Percentiles rank a stretch among this genome's conserved stretches.
Conservation (phyloP, 2,329 filamentous ascomycete genomes). For the Hymenoscyphus fraxineus region DNA sequence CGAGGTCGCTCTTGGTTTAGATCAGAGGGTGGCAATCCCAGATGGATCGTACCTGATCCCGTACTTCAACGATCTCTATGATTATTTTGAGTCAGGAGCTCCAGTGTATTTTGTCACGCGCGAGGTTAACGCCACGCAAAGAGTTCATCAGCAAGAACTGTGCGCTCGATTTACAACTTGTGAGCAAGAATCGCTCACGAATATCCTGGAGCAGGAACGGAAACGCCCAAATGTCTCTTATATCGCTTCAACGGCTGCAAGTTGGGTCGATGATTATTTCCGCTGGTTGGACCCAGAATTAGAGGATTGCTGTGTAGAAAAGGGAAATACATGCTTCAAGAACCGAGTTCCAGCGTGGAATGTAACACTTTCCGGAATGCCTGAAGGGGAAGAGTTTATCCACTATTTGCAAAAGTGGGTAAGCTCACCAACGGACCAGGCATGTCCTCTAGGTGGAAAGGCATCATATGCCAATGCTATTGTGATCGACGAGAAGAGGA, state of each 20-base stretch:
- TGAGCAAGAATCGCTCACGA: slow-evolving; percentile 76
- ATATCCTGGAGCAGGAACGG: slow-evolving; percentile 88
- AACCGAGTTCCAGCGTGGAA: slow-evolving; percentile 81
- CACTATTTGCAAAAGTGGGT: slow-evolving; percentile 83
- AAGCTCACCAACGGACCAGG: slow-evolving; percentile 70
- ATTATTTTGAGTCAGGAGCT: slow-evolving; percentile 85
- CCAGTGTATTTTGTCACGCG: slow-evolving; percentile 95
- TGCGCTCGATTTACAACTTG: slow-evolving; percentile 92
- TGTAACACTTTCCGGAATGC: slow-evolving; percentile 84
- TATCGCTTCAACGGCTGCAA: slow-evolving; percentile 82
- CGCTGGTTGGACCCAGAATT: slow-evolving; percentile 80
- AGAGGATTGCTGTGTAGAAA: slow-evolving; percentile 60
- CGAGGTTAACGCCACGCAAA: slow-evolving; percentile 72
- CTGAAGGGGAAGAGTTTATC: slow-evolving; percentile 86
- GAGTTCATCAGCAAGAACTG: slow-evolving; percentile 74
- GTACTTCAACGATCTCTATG: slow-evolving; percentile 94
- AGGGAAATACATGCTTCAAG: slow-evolving; percentile 72
- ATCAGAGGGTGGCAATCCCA: slow-evolving; percentile 91
- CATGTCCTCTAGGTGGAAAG: slow-evolving; percentile 83
- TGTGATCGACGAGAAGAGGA: slow-evolving; percentile 64
- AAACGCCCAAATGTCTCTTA: slow-evolving; percentile 86
- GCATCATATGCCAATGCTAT: slow-evolving; percentile 84
- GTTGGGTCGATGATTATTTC: slow-evolving; percentile 96
- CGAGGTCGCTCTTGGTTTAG: slow-evolving; percentile 78
- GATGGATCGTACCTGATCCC: slow-evolving; percentile 91